These are phyloP conservation scores for Scheffersomyces quercinus DNA, from an alignment of 1,139 yeast species.

Conservation along the genomic window DNA sequence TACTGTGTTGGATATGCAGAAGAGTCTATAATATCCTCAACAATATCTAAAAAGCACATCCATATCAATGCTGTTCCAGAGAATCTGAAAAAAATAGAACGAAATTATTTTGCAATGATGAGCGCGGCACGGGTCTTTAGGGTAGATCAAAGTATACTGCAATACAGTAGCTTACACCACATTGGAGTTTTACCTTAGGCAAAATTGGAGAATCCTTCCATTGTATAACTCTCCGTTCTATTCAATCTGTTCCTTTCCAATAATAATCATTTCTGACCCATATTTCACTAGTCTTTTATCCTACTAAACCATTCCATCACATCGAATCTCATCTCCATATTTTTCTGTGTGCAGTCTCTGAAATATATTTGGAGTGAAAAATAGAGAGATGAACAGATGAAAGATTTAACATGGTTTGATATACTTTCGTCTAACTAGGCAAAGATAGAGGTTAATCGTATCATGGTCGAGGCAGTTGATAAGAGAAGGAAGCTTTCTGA, in stretches of 20 bases:
- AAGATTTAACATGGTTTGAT: too few relatives aligned
- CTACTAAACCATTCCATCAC: conserved; percentile 1
- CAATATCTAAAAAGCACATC: too few relatives aligned
- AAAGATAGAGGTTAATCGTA: background rate
- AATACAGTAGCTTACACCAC: too few relatives aligned
- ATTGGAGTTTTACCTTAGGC: too few relatives aligned
- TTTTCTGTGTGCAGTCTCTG: background rate
- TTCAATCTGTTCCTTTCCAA: background rate
- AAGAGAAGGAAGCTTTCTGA: conserved; percentile 29
- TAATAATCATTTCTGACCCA: background rate
- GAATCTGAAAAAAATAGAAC: too few relatives aligned
- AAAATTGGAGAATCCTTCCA: background rate
- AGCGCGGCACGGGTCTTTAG: too few relatives aligned
- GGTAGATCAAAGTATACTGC: too few relatives aligned
- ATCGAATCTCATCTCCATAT: background rate
- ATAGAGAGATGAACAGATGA: background rate
- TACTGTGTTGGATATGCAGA: background rate
- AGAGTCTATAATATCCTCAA: too few relatives aligned
- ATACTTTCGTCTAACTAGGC: too few relatives aligned
- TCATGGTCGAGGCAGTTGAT: conserved; percentile 33
- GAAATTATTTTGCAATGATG: too few relatives aligned
- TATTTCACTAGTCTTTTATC: background rate
- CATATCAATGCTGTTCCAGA: too few relatives aligned
- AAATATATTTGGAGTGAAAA: background rate
- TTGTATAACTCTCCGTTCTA: background rate